Percentiles rank a stretch among this genome's conserved stretches.
Conservation (phyloP, 371 early-diverging fungal species). For the Lichtheimia ramosa region DNA sequence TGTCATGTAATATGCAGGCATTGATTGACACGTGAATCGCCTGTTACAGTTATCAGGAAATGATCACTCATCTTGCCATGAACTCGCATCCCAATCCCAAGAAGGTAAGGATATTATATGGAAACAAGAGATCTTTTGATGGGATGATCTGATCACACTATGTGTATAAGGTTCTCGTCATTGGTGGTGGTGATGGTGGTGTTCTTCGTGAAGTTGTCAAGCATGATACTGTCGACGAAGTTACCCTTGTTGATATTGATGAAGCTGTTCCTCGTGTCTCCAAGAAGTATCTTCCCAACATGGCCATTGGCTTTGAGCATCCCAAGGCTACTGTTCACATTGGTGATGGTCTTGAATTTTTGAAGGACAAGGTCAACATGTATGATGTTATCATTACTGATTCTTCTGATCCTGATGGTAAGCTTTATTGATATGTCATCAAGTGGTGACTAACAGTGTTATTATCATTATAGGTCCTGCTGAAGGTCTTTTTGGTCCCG, state of each 20-base stretch:
- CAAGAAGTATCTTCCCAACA: slow-evolving; percentile 89
- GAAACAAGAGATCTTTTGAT: background rate
- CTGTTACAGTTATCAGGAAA: slow-evolving; percentile 89
- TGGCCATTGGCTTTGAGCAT: slow-evolving; percentile 93
- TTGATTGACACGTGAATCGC: slow-evolving; percentile 3
- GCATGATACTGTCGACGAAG: slow-evolving; percentile 90
- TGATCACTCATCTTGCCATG: slow-evolving; percentile 96
- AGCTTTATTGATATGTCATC: slow-evolving; percentile 2
- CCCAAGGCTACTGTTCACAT: slow-evolving; percentile 92
- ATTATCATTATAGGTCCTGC: slow-evolving; percentile 73
- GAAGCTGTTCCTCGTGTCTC: slow-evolving; percentile 90
- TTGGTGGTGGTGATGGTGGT: slow-evolving; percentile 99
- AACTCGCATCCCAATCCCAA: slow-evolving; percentile 94
- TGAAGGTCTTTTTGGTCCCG: slow-evolving; percentile 87
- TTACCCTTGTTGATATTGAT: slow-evolving; percentile 94
- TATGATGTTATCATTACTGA: slow-evolving; percentile 99
- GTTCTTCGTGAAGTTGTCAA: slow-evolving; percentile 96
- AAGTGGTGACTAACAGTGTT: background rate
- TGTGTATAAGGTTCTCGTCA: slow-evolving; percentile 82
- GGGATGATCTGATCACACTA: background rate
- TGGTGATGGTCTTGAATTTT: slow-evolving; percentile 93
- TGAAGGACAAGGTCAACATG: slow-evolving; percentile 80
- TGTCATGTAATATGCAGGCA: background rate
- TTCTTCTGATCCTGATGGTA: slow-evolving; percentile 95
- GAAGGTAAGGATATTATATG: slow-evolving; percentile 54